These are phyloP conservation scores for Tulasnella sp. DNA, from an alignment of 768 basidiomycete species.

Conservation along the genomic window DNA sequence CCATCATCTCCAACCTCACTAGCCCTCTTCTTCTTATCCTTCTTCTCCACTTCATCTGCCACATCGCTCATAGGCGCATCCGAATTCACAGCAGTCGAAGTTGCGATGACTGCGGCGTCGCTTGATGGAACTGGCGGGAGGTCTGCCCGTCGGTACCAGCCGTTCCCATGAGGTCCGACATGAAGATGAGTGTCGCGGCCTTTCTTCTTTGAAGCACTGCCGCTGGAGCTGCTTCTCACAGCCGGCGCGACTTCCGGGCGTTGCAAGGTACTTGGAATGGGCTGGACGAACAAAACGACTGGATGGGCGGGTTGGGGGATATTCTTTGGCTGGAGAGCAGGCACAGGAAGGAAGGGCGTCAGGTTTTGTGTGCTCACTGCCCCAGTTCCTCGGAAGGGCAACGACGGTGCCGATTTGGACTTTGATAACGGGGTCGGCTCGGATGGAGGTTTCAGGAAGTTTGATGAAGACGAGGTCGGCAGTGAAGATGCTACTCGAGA, in stretches of 20 bases:
- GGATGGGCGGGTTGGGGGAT: neutral
- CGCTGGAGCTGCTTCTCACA: neutral
- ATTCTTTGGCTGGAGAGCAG: conserved; percentile 12
- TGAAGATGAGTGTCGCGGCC: neutral
- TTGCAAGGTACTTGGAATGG: neutral
- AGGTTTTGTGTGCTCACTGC: neutral
- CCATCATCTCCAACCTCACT: neutral
- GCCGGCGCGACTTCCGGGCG: neutral
- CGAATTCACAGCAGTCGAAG: neutral
- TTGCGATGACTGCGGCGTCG: neutral
- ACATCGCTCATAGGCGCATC: neutral
- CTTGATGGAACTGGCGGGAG: neutral
- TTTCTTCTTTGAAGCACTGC: neutral
- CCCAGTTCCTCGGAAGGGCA: neutral
- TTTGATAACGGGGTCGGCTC: conserved; percentile 1
- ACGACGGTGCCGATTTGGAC: neutral
- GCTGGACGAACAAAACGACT: neutral
- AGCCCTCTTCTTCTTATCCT: conserved; percentile 7
- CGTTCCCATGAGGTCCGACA: conserved; percentile 12
- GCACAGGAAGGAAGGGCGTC: conserved; percentile 10
- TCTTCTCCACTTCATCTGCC: neutral
- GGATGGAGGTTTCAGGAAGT: neutral
- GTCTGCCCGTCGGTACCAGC: conserved; percentile 9
- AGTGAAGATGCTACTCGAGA: neutral
- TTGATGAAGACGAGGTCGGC: neutral